Base-by-base conservation (phyloP, 78 protist genomes). In the Capsaspora owczarzaki region DNA sequence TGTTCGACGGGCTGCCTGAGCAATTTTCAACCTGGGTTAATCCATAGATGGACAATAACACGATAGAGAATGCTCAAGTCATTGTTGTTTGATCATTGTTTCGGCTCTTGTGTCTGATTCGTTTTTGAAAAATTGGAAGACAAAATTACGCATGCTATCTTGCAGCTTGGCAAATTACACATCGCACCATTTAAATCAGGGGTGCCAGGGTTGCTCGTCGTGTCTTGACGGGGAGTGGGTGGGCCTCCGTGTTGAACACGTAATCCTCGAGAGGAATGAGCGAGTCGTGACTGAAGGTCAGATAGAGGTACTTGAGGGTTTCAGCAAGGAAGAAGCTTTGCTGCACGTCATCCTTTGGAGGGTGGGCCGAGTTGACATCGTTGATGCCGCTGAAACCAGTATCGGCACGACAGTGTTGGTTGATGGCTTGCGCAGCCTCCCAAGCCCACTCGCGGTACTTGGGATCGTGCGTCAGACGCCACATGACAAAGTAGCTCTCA, bases 221-320 rank as follows among this genome's bases (percentile, higher is more conserved):
- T n/a, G n/a, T n/a, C n/a, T n/a, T n/a, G 42, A 72, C 16, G 22
- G 29, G 42, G 37, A 93, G 74, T 16, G 94, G 94, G 40, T 93
- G 96, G 22, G 91, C 96, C 83, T 93, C 96, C 16, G 96, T 93
- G 82, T 74, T 93, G 86, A 93, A 82, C 43, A 93, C 96, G 42
- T 43, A 89, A 61, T 86, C 19, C 29, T 83, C 74, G 31, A 93
- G 84, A 14, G 87, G 82, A 20, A 91, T 0, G 20, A 53, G 66
- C n/a, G 49, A 63, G 14, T 0, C 46, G 40, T 83, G 85, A 3
- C 89, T 2, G 46, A 91, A 91, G 47, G 89, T 19, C 5, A 91
- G 80, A 10, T 61, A 85, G 47, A 90, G 49, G 76, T 91, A 91
- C 76, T 91, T 91, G 74, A 91, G 83, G 27, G 94, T 89, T 81